Evolutionary conservation across 2,329 filamentous ascomycete species (phyloP), one percentile per base, ranked within the genome.

Genomic region (Colletotrichum cordylinicola): DNA sequence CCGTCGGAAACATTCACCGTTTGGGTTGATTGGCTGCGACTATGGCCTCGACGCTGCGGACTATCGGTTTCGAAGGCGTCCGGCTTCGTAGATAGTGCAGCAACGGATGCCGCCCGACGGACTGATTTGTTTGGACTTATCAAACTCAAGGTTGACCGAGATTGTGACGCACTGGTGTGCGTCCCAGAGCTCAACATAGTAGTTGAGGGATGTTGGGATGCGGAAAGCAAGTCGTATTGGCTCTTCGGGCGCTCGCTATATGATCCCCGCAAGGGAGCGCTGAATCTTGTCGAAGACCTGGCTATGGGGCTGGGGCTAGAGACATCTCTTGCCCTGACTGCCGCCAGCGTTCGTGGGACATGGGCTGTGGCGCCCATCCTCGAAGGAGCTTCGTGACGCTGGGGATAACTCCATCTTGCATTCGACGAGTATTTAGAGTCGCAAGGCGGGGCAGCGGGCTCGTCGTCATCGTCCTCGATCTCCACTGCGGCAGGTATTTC

Each of bases 401-500:
- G 56, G 10, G 64, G 31, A 16, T 15, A 37, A 12, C 66, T 27
- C 18, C 70, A 58, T 16, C 43, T 43, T 1, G 74, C 31, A 31
- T 29, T 66, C 4, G 64, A 24, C 3, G 64, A 33, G 16, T 43
- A 31, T 16, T 2, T 68, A 39, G 27, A 37, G 0, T 68, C 29
- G 35, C 15, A 39, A 5, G 37, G 43, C 2, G 70, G 48, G 13
- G 13, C 13, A 4, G 60, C 16, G 15, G 16, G 68, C 31, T 74
- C 70, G 18, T 76, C 64, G 2, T 52, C 67, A 10, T 76, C 70
- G 16, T 76, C 70, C 13, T 62, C 67, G 7, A 76, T 66, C 6
- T 76, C 74, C 10, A 76, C 64, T 10, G 74, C 74, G 4, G 74
- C 74, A 9, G 70, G 70, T 21, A 68, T 73, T 1, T 76, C 29